These are phyloP conservation scores for Pseudozyma sp. DNA, from an alignment of 1,284 basidiomycete genomes.

Conservation along the genomic window DNA sequence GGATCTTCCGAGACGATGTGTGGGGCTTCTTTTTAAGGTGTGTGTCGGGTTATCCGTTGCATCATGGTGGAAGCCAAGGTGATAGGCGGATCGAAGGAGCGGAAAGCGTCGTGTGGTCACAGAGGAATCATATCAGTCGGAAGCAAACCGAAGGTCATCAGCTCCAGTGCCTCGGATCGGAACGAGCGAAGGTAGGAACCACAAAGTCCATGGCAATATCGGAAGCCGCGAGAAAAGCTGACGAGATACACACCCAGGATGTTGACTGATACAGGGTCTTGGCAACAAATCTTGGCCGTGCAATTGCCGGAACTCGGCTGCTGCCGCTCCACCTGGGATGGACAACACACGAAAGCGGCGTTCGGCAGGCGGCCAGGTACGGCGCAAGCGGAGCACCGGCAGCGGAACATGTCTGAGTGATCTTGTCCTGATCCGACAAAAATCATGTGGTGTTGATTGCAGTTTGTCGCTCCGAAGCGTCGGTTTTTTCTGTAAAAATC, in stretches of 20 bases:
- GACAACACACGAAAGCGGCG: too few species aligned
- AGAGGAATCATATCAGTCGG: not conserved
- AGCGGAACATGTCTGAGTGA: too few species aligned
- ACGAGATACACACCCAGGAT: not conserved
- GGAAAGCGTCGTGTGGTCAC: too few species aligned
- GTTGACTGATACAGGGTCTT: slow-evolving; percentile 1
- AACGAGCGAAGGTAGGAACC: not conserved
- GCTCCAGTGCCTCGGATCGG: not conserved
- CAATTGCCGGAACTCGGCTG: slow-evolving; percentile 11
- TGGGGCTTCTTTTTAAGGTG: not conserved
- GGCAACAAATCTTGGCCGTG: slow-evolving; percentile 9
- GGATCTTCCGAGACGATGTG: not conserved
- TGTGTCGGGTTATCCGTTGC: slow-evolving; percentile 7
- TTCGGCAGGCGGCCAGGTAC: too few species aligned
- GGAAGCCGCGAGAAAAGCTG: slow-evolving; percentile 1
- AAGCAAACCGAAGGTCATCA: slow-evolving; percentile 1
- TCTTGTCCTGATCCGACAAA: too few species aligned
- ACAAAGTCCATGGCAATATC: not conserved
- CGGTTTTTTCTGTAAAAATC: too few species aligned
- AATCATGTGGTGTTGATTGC: too few species aligned
- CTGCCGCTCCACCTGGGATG: not conserved
- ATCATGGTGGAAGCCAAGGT: not conserved
- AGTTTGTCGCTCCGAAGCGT: too few species aligned
- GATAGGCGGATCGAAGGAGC: too few species aligned
- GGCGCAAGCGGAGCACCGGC: too few species aligned